A percentile compares a stretch with the other conserved stretches of the same genome.
phyloP scores from a whole-genome alignment of 345 rosid genomes.

The Melaleuca quinquenervia region DNA sequence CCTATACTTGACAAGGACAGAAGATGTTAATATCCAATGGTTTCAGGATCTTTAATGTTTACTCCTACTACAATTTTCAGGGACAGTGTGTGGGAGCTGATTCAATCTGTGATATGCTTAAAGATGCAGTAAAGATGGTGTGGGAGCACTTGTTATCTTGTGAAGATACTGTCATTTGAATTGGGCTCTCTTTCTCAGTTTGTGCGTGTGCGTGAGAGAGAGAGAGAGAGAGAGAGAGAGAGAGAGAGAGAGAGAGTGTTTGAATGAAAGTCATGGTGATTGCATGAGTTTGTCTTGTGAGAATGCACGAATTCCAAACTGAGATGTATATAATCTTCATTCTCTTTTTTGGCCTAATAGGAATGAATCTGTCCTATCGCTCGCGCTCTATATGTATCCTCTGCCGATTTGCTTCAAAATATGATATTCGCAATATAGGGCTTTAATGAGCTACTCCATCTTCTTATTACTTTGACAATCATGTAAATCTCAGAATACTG shows the following conservation, averaged over 20 bases:
- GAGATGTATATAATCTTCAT: not conserved
- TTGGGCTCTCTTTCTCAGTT: not conserved
- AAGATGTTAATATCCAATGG: not conserved
- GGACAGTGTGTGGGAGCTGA: constrained; percentile 7
- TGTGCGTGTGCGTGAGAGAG: not conserved
- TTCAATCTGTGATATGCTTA: constrained; percentile 12
- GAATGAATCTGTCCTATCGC: not conserved
- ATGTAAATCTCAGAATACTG: not conserved
- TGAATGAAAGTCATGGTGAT: not conserved
- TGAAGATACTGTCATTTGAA: not conserved
- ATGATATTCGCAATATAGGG: not conserved
- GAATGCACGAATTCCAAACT: not conserved
- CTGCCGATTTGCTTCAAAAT: not conserved
- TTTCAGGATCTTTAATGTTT: not conserved
- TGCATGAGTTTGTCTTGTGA: not conserved
- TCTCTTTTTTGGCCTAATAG: not conserved
- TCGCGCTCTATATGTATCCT: not conserved
- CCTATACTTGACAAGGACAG: not conserved
- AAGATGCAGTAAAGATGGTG: constrained; percentile 25
- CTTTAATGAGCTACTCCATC: not conserved
- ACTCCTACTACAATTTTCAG: constrained; percentile 3
- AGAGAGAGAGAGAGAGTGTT: not conserved
- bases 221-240: not conserved
- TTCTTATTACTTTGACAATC: not conserved
- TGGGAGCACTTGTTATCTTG: constrained; percentile 26